These are phyloP conservation scores for Blastomyces gilchristii DNA, from an alignment of 2,329 filamentous ascomycete species.

Conservation along the genomic window DNA sequence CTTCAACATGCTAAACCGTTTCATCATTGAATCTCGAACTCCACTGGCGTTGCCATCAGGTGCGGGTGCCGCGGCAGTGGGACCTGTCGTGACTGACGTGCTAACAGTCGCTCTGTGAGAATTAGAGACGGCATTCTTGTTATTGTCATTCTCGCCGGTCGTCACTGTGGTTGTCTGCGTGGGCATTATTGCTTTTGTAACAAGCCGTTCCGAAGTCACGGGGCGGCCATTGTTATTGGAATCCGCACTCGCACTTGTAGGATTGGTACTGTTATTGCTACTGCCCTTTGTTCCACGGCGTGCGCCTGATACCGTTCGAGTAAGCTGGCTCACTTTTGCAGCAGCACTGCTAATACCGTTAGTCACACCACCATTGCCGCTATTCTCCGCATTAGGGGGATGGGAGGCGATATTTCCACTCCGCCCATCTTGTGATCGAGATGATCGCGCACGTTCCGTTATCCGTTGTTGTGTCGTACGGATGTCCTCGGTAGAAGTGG, in stretches of 20 bases:
- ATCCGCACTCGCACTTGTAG: background rate
- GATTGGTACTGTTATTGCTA: background rate
- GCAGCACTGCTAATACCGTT: background rate
- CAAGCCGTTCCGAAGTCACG: slow-evolving; percentile 4
- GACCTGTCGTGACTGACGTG: background rate
- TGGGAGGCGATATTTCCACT: background rate
- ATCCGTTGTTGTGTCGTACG: slow-evolving; percentile 17
- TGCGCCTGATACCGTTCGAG: background rate
- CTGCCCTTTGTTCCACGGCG: background rate
- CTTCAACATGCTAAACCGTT: slow-evolving; percentile 67
- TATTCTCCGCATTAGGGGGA: background rate
- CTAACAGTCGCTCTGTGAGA: background rate
- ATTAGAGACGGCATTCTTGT: background rate
- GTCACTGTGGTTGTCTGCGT: background rate
- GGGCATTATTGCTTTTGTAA: background rate
- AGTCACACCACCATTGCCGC: background rate
- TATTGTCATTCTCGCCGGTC: background rate
- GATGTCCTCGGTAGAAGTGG: slow-evolving; percentile 16
- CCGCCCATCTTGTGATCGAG: slow-evolving; percentile 1
- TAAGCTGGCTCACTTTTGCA: slow-evolving; percentile 3
- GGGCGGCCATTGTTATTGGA: background rate
- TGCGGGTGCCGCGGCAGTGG: background rate
- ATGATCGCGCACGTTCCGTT: slow-evolving; percentile 13
- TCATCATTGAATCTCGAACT: slow-evolving; percentile 57
- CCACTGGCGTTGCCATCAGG: slow-evolving; percentile 12